Percentiles rank a stretch among this genome's conserved stretches.
These are phyloP conservation scores for Aegilops tauschii DNA, from an alignment of 176 grass and related monocot genomes.

Conservation along the genomic window DNA sequence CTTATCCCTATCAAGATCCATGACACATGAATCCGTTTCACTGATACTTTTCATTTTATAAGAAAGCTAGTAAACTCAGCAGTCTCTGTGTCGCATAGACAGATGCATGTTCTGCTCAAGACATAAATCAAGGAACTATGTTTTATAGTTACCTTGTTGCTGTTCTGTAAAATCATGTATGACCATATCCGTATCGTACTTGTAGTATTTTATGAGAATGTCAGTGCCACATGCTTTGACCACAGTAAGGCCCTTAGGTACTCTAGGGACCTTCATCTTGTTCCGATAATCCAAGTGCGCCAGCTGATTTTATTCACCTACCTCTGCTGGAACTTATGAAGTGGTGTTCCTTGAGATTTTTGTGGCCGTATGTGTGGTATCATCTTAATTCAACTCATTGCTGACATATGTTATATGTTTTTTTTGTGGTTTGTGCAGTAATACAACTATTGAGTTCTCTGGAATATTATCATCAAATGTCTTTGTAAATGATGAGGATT, in stretches of 20 bases:
- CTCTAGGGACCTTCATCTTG: not conserved
- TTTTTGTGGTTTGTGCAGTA: conserved; percentile 54
- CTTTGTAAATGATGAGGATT: conserved; percentile 76
- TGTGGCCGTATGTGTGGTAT: not conserved
- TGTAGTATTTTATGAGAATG: conserved; percentile 16
- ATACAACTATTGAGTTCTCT: conserved; percentile 71
- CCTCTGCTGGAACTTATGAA: not conserved
- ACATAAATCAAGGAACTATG: conserved; percentile 2
- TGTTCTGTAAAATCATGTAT: conserved; percentile 1
- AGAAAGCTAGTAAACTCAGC: not conserved
- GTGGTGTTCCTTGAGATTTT: conserved; percentile 2
- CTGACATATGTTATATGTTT: conserved; percentile 29
- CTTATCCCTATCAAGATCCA: not conserved
- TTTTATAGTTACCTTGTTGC: conserved; percentile 3
- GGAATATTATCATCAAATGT: conserved; percentile 62
- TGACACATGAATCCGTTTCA: not conserved
- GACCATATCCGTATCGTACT: not conserved
- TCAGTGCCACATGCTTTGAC: conserved; percentile 13
- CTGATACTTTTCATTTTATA: conserved; percentile 5
- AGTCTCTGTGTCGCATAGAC: not conserved
- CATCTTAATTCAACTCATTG: conserved; percentile 33
- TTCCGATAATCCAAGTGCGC: not conserved
- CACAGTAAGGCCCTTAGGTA: not conserved
- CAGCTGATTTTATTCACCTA: not conserved
- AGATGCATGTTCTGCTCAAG: conserved; percentile 4